Evolutionary conservation across 73 alveolate species (phyloP).

Genomic region (Paramecium pentaurelia): DNA sequence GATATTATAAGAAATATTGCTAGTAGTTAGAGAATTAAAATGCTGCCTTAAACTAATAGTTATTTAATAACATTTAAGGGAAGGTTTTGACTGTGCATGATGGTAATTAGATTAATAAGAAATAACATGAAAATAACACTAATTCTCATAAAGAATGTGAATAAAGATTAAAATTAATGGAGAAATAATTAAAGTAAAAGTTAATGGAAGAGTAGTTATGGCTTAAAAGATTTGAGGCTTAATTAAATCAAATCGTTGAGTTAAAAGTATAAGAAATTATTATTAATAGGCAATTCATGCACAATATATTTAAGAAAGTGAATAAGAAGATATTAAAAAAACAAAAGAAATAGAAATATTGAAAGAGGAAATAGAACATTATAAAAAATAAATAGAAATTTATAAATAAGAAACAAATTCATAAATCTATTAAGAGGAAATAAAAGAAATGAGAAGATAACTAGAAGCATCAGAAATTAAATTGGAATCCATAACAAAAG

Average conservation of each 20-base stretch:
- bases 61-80: background rate
- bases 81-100: background rate
- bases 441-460: background rate
- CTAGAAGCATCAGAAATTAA: background rate
- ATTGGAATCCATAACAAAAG: background rate
- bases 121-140: background rate
- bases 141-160: background rate
- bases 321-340: background rate
- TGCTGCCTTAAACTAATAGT: background rate
- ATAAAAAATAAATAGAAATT: background rate
- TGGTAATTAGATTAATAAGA: background rate
- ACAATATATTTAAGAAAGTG: background rate
- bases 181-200: background rate
- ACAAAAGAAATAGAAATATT: background rate
- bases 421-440: background rate
- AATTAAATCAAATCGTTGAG: background rate
- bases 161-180: background rate
- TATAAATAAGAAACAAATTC: background rate
- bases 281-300: background rate
- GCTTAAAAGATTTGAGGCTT: background rate
- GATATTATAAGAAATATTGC: background rate
- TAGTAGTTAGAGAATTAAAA: background rate
- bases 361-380: slow-evolving; percentile 13
- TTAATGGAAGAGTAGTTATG: background rate
- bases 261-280: background rate